Base-by-base conservation (phyloP, 768 basidiomycete genomes). In the Lactarius vividus region DNA sequence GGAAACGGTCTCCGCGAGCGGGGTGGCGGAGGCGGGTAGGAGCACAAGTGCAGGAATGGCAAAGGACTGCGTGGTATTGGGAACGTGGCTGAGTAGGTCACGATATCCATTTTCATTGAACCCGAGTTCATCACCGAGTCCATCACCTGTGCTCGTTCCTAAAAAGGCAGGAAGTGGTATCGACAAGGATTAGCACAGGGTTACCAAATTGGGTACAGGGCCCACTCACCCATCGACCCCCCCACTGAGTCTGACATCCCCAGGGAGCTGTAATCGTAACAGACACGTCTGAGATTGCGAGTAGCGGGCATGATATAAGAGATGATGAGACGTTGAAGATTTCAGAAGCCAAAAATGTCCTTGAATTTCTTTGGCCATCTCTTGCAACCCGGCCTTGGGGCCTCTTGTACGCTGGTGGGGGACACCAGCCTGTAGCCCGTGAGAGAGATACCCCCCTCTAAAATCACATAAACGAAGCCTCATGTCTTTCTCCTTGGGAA, bases 41-140 rank as follows among this genome's bases (percentile, higher is more conserved):
- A 31, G 44, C n/a, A 42, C 59, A 28, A 26, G 37, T 1, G 39
- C 61, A 23, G 53, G 64, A 49, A 40, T 42, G 23, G 61, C 46
- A 62, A 66, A 58, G 56, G 61, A 23, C 44, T 62, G 60, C 15
- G 56, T 35, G 37, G 26, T 58, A 62, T 42, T 52, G 33, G 65
- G 65, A 58, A 62, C 65, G 65, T 44, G 65, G 64, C 58, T 33
- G 44, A 35, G n/a, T 31, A 65, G 39, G 59, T 28, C 59, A 65
- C 60, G 40, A 46, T 44, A 40, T 42, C 57, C 59, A 23, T 57
- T 62, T 57, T 29, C 55, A 35, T 16, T 37, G 60, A 23, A 39
- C 23, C 33, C 49, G 49, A 52, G 26, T 52, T 23, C 49, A 52
- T 52, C 49, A 28, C 49, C 49, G 49, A 52, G 37, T 40, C 55